phyloP scores from a whole-genome alignment of 2,329 filamentous ascomycete genomes.

The Metarhizium anisopliae region DNA sequence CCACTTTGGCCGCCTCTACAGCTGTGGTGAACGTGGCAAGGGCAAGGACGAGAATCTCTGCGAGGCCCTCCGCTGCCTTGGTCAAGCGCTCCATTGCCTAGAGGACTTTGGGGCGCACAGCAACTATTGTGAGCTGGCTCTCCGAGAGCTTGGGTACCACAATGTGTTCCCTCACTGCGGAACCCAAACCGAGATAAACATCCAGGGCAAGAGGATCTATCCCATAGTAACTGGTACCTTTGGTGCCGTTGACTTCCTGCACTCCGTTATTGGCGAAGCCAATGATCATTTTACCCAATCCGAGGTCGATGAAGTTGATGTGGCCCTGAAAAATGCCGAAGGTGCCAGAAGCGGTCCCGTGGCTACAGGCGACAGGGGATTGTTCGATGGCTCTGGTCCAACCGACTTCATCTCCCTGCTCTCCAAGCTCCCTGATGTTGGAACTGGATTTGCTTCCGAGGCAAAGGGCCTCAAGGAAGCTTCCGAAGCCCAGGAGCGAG shows the following conservation, averaged over 20 bases:
- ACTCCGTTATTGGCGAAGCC: slow-evolving; percentile 69
- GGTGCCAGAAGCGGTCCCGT: slow-evolving; percentile 28
- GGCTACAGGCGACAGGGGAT: slow-evolving; percentile 28
- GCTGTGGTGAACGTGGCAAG: slow-evolving; percentile 47
- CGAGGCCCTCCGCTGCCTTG: slow-evolving; percentile 68
- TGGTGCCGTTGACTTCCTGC: slow-evolving; percentile 75
- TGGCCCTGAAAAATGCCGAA: slow-evolving; percentile 62
- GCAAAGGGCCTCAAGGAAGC: slow-evolving; percentile 52
- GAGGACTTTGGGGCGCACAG: slow-evolving; percentile 76
- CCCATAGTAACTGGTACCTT: slow-evolving; percentile 68
- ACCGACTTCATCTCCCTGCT: slow-evolving; percentile 64
- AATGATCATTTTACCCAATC: slow-evolving; percentile 80
- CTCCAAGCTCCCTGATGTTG: slow-evolving; percentile 63
- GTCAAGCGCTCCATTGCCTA: slow-evolving; percentile 67
- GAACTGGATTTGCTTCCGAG: slow-evolving; percentile 56
- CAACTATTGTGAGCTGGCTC: slow-evolving; percentile 72
- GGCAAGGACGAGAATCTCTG: slow-evolving; percentile 71
- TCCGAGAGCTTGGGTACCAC: slow-evolving; percentile 70
- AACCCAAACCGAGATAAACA: slow-evolving; percentile 52
- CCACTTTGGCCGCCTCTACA: slow-evolving; percentile 70
- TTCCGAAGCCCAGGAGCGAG: slow-evolving; percentile 55
- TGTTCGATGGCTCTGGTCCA: slow-evolving; percentile 30
- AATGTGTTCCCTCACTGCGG: slow-evolving; percentile 75
- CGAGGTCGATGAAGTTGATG: slow-evolving; percentile 72
- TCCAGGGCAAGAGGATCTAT: slow-evolving; percentile 56